Base-by-base conservation (phyloP, 2,329 filamentous ascomycete species). In the Botrytis hyacinthi region DNA sequence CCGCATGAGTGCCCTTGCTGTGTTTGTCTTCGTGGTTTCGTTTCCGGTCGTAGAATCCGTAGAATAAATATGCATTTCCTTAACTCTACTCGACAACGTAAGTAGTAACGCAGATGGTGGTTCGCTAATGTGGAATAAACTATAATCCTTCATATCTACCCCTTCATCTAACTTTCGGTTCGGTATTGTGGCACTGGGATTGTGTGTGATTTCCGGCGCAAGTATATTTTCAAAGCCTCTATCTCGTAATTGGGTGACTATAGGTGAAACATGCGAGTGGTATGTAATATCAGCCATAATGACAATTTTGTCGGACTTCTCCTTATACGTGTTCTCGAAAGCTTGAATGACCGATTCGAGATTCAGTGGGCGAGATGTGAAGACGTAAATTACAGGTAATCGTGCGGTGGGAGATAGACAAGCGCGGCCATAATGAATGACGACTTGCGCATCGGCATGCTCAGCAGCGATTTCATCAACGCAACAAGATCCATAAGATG, bases 381-480 rank as follows among this genome's bases (percentile, higher is more conserved):
- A 98, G 74, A 98, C 90, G 81, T 98, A 94, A 68, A 98, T 89
- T 35, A 97, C 95, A 0, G 95, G 94, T 70, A 98, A 84, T 72
- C 94, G 87, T 18, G 93, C 92, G 0, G 95, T 97, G 0, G 95
- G 95, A 12, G 94, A 98, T 37, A 99, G 86, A 80, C 96, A 99
- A 0, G 95, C 92, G 70, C 96, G 88, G 4, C 96, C 96, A 79
- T 98, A 99, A 81, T 99, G 96, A 22, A 99, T 91, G 1, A 98
- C 93, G 0, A 94, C 93, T 75, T 98, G 92, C 10, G 96, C 95
- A 79, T 94, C 88, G 26, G 94, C 92, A 81, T 99, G 96, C 82
- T 99, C 95, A 3, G 96, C 96, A 0, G 96, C 96, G 59, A 98
- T 91, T 84, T 99, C 96, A 80, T 99, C 96, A 29, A 98, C 95